Base-by-base conservation (phyloP, 2,329 filamentous ascomycete genomes). In the Penicillium sp. region DNA sequence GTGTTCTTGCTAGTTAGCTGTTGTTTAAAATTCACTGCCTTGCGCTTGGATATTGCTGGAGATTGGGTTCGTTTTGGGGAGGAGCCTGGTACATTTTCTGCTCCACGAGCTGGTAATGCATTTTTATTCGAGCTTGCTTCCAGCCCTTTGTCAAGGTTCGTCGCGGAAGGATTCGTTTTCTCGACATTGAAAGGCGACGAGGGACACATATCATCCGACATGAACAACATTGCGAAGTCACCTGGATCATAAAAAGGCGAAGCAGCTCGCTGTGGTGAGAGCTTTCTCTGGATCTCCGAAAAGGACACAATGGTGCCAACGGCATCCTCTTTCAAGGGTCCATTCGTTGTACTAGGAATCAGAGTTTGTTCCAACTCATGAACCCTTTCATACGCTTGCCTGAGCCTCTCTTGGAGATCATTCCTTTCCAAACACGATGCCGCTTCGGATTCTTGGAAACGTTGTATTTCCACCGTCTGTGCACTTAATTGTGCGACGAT, bases 221-320 rank as follows among this genome's bases (percentile, higher is more conserved):
- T 61, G 18, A 72, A 57, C 37, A 71, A 57, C 46, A 58, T 61
- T 15, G 62, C 61, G 33, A 72, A 59, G n/a, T 71, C 66, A 29
- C 51, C 59, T 1, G 60, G 43, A 17, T 65, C 63, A 15, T 60
- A 58, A 9, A 57, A 62, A 2, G 58, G 51, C 5, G 57, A 58
- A 7, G 46, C 43, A 10, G 40, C 54, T 34, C 51, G 51, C 5
- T 39, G 34, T 4, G 56, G 52, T 2, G 61, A 59, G 13, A 67
- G 17, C 15, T 62, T 54, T 24, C 52, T 58, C 27, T 65, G 54
- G 8, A 74, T 47, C 33, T 57, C 60, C 3, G 69, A 66, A 41
- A 73, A 74, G 2, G 71, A 67, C 8, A 69, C 59, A 24, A 74
- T 73, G 7, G 48, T 49, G 10, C 39, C 37, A 9, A 32, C 12